Percentiles rank a stretch among this genome's conserved stretches.
These are phyloP conservation scores for Malbranchea cinnamomea DNA, from an alignment of 2,329 filamentous ascomycete species.

Conservation along the genomic window DNA sequence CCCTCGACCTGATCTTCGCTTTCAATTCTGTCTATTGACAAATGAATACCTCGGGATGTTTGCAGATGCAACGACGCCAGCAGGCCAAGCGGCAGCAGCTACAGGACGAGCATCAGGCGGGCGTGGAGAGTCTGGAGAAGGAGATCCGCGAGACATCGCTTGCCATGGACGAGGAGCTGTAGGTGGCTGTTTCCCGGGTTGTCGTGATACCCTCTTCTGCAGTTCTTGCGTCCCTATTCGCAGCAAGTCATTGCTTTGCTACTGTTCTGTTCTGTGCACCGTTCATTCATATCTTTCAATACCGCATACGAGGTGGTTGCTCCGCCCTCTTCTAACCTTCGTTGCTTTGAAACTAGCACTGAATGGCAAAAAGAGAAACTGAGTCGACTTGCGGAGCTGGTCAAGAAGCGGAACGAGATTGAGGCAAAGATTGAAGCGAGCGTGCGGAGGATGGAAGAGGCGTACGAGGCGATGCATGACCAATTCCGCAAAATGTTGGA, in stretches of 20 bases:
- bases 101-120: slow-evolving; percentile 8
- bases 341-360: slow-evolving; percentile 5
- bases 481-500: slow-evolving; percentile 1
- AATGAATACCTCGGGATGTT: slow-evolving; percentile 1
- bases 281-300: too few relatives aligned
- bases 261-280: too few relatives aligned
- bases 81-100: slow-evolving; percentile 9
- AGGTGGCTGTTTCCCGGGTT: not conserved
- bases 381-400: slow-evolving; percentile 8
- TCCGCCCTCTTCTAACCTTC: not conserved
- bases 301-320: slow-evolving; percentile 1
- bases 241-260: not conserved
- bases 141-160: slow-evolving; percentile 5
- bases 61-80: slow-evolving; percentile 7
- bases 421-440: slow-evolving; percentile 8
- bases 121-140: slow-evolving; percentile 8
- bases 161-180: too few relatives aligned
- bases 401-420: slow-evolving; percentile 10
- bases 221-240: too few relatives aligned
- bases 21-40: too few relatives aligned
- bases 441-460: slow-evolving; percentile 6
- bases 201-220: too few relatives aligned
- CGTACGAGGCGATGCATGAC: slow-evolving; percentile 5
- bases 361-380: slow-evolving; percentile 7
- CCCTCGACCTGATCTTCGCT: too few relatives aligned